Base-by-base conservation (phyloP, 805 yeast species). In the Teunomyces gatunensis region DNA sequence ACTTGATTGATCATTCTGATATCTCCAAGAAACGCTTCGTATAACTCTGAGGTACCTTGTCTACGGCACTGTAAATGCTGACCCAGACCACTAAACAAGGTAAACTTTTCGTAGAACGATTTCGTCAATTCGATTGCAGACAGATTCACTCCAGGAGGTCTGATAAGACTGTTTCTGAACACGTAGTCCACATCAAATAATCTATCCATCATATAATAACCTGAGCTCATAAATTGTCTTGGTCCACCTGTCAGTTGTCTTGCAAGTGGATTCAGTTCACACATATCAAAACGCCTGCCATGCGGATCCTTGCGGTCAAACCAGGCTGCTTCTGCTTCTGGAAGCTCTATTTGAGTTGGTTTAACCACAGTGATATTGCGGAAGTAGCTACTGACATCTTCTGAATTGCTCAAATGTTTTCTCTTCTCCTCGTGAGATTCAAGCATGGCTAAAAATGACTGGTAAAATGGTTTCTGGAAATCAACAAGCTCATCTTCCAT, bases 131-230 rank as follows among this genome's bases (percentile, higher is more conserved):
- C 77, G n/a, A 55, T 46, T 3, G 49, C n/a, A 6, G 55, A 34
- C 18, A 29, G 21, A 7, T 27, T 39, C 20, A 67, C 51, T 54
- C 77, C 65, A 0, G 48, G 23, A 2, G 87, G 85, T 46, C 69
- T 64, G 1, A 68, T 54, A 18, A 83, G 58, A 1, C 79, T 69
- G 4, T 65, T 54, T 13, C 54, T 54, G 58, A 68, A 78, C 12
- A 61, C 54, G 37, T 68, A 49, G 50, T 81, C 84, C 3, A 76
- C 58, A 36, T 67, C 64, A 54, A 80, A 83, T 2, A 80, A 57
- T n/a, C 64, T 58, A 36, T 63, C 58, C 64, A 71, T 67, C 3
- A 55, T 51, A 44, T 78, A 67, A 37, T 71, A 63, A 1, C 61
- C 60, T 0, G 85, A 80, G 13, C 52, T 53, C 48, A 59, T 56